These are phyloP conservation scores for Naematelia aurantialba DNA, from an alignment of 768 basidiomycete genomes.

Conservation along the genomic window DNA sequence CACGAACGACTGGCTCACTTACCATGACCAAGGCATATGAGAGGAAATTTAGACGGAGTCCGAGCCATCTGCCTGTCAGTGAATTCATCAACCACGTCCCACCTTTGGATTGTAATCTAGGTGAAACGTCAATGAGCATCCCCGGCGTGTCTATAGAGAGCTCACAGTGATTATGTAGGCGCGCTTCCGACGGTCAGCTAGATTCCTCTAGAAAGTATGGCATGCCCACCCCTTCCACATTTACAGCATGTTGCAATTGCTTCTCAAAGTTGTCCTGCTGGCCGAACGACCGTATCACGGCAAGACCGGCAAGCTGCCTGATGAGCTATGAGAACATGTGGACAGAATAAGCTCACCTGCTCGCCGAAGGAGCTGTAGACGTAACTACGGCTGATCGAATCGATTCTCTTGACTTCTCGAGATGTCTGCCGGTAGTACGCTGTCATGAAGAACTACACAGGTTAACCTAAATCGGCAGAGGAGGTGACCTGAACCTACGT, in stretches of 20 bases:
- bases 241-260: conserved; percentile 14
- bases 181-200: conserved; percentile 10
- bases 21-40: conserved; percentile 62
- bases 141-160: neutral
- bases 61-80: conserved; percentile 55
- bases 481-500: conserved; percentile 18
- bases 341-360: conserved; percentile 18
- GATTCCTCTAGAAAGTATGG: neutral
- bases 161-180: conserved; percentile 25
- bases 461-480: conserved; percentile 12
- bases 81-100: neutral
- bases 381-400: conserved; percentile 27
- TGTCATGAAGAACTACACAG: conserved; percentile 21
- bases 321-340: neutral
- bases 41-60: conserved; percentile 62
- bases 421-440: conserved; percentile 34
- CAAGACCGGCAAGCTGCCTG: conserved; percentile 25
- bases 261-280: conserved; percentile 24
- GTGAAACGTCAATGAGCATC: neutral
- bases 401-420: conserved; percentile 38
- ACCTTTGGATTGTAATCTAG: conserved; percentile 12
- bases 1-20: neutral
- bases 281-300: conserved; percentile 34
- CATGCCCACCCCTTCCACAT: conserved; percentile 19
- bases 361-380: conserved; percentile 37